phyloP scores from a whole-genome alignment of 305 asterid genomes.

The Solanum hybrid region DNA sequence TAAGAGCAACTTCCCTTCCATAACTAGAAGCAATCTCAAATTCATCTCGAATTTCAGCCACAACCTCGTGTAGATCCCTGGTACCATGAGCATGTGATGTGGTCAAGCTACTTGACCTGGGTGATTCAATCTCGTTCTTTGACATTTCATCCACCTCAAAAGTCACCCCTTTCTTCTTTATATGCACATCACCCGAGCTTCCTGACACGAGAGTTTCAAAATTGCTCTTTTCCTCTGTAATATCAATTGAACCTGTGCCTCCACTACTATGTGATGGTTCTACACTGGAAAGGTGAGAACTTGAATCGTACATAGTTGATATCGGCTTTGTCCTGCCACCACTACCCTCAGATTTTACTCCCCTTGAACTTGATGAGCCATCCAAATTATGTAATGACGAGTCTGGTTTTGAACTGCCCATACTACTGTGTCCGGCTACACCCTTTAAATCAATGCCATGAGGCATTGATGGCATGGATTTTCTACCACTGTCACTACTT shows the following conservation, averaged over 20 bases:
- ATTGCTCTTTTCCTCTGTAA: constrained; percentile 53
- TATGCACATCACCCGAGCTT: constrained; percentile 54
- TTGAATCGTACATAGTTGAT: constrained; percentile 21
- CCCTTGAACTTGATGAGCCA: constrained; percentile 21
- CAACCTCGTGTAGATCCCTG: constrained; percentile 77
- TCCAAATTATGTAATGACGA: constrained; percentile 40
- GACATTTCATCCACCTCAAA: constrained; percentile 71
- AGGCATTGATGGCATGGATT: background rate
- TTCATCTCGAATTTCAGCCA: constrained; percentile 86
- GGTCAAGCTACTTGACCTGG: constrained; percentile 53
- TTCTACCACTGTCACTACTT: constrained; percentile 11
- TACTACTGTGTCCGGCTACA: background rate
- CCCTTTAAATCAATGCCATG: constrained; percentile 10
- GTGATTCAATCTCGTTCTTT: constrained; percentile 58
- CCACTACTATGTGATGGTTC: constrained; percentile 29
- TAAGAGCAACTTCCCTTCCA: constrained; percentile 81
- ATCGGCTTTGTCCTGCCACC: constrained; percentile 21
- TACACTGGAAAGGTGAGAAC: constrained; percentile 9
- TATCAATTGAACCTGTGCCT: constrained; percentile 31
- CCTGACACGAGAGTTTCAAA: constrained; percentile 36
- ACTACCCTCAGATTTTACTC: constrained; percentile 26
- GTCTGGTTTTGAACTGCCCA: constrained; percentile 9
- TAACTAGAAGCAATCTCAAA: constrained; percentile 71
- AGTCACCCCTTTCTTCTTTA: constrained; percentile 70
- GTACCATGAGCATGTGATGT: constrained; percentile 59